These are phyloP conservation scores for Penicillium sp. DNA, from an alignment of 2,329 filamentous ascomycete genomes.

Conservation along the genomic window DNA sequence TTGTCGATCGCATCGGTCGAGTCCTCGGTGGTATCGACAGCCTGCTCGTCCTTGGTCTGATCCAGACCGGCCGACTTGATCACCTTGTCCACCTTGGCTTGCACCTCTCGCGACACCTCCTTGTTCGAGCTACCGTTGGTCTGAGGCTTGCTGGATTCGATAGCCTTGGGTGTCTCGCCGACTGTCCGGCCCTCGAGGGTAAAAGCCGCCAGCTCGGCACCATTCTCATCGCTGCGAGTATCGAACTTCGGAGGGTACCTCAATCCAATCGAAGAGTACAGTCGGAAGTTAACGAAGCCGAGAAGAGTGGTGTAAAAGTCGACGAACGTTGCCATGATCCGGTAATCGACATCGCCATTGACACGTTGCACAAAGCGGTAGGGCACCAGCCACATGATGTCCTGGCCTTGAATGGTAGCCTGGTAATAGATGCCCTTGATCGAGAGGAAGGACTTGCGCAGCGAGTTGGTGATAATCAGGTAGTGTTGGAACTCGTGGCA, in stretches of 20 bases:
- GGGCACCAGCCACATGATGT: slow-evolving; percentile 93
- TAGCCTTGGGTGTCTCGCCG: slow-evolving; percentile 48
- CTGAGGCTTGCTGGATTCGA: slow-evolving; percentile 54
- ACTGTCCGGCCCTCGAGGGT: slow-evolving; percentile 74
- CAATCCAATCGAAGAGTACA: slow-evolving; percentile 86
- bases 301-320: slow-evolving; percentile 98
- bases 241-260: slow-evolving; percentile 97
- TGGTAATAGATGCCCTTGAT: slow-evolving; percentile 99
- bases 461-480: slow-evolving; percentile 82
- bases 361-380: slow-evolving; percentile 97
- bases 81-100: slow-evolving; percentile 63
- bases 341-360: slow-evolving; percentile 91
- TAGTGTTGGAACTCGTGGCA: slow-evolving; percentile 98
- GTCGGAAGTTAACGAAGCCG: slow-evolving; percentile 90
- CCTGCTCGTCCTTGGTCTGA: slow-evolving; percentile 43
- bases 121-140: slow-evolving; percentile 49
- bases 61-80: slow-evolving; percentile 43
- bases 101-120: slow-evolving; percentile 66
- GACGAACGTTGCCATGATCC: slow-evolving; percentile 98
- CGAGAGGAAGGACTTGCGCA: slow-evolving; percentile 94
- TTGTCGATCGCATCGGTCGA: slow-evolving; percentile 73
- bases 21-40: slow-evolving; percentile 48
- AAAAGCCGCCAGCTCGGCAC: slow-evolving; percentile 86
- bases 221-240: slow-evolving; percentile 77
- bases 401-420: slow-evolving; percentile 93